Evolutionary conservation across 768 basidiomycete species (phyloP), one percentile per base, ranked within the genome.

Genomic region (Nidularia sp.): DNA sequence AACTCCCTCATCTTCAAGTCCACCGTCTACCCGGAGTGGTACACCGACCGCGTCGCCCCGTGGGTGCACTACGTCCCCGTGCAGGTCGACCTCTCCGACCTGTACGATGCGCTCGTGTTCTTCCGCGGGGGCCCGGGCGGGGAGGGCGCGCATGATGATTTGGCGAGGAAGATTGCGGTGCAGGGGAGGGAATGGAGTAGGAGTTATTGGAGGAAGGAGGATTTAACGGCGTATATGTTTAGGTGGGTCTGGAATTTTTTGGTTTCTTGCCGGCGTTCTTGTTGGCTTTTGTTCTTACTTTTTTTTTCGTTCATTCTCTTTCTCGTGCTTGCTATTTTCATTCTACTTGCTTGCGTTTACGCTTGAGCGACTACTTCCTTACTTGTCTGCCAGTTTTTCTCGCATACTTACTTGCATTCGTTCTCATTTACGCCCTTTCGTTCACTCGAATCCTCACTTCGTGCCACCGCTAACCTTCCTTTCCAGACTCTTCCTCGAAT

Each of bases 11-110:
- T 86, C 5, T 77, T 86, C 65, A 86, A 86, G 58, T 70, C 80
- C 39, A 86, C 82, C 0, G 69, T 83, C 45, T 86, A 82, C 59
- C 85, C 84, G 0, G 85, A 86, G 61, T 86, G 79, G 80, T 83
- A 73, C 53, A 70, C 60, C 1, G 79, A 82, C 52, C 72, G 80
- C 29, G 69, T 81, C 47, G 73, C 68, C 29, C 81, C 85, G 0
- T 88, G 85, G 85, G 78, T 86, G 2, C 88, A 90, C 63, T 90
- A 85, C 57, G 72, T 89, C 9, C 87, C 88, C 1, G 69, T 89
- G 7, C 80, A 84, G 57, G 61, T 80, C 0, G 82, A 84, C 55
- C 75, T 84, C 29, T 71, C 77, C 0, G 87, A 90, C 61, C 60
- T 92, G 6, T 79, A 84, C 66, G 90, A 91, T 57, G 68, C 80